A percentile compares a stretch with the other conserved stretches of the same genome.
Evolutionary conservation across 2,329 filamentous ascomycete genomes (phyloP).

Genomic region (Xylariaceae sp.): DNA sequence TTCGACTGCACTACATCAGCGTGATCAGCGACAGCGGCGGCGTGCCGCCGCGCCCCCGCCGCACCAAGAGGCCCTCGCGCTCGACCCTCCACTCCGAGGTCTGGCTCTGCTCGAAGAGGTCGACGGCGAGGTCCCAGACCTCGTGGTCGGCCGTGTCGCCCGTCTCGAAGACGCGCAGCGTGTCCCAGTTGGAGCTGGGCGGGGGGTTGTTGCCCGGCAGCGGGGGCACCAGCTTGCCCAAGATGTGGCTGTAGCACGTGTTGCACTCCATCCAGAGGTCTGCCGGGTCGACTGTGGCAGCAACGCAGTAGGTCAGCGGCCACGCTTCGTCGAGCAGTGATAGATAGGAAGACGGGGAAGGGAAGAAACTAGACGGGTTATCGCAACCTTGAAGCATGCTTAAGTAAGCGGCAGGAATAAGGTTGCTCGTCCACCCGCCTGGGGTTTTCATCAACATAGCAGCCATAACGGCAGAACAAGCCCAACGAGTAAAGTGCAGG

Average conservation of each 20-base stretch:
- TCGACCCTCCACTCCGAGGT: neutral
- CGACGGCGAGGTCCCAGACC: slow-evolving; percentile 35
- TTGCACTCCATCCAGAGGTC: slow-evolving; percentile 49
- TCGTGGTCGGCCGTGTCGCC: slow-evolving; percentile 39
- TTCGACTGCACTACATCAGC: no score
- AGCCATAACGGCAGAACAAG: no score
- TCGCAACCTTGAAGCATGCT: no score
- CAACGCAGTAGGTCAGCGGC: no score
- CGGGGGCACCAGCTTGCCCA: slow-evolving; percentile 25
- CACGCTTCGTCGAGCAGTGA: no score
- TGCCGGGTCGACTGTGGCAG: slow-evolving; percentile 30
- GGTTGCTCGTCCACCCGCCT: no score
- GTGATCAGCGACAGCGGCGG: no score
- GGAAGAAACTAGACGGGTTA: no score
- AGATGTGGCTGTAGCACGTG: slow-evolving; percentile 40
- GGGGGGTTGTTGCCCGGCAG: neutral
- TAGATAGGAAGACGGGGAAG: no score
- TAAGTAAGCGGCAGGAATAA: no score
- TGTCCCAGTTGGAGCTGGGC: slow-evolving; percentile 28
- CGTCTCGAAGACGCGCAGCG: slow-evolving; percentile 40
- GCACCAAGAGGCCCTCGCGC: neutral
- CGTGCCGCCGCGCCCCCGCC: neutral
- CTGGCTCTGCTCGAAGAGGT: slow-evolving; percentile 25
- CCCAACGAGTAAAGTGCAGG: no score
- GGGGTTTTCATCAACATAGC: no score